These are phyloP conservation scores for Parathielavia hyrcaniae DNA, from an alignment of 495 filamentous ascomycete species.

Conservation along the genomic window DNA sequence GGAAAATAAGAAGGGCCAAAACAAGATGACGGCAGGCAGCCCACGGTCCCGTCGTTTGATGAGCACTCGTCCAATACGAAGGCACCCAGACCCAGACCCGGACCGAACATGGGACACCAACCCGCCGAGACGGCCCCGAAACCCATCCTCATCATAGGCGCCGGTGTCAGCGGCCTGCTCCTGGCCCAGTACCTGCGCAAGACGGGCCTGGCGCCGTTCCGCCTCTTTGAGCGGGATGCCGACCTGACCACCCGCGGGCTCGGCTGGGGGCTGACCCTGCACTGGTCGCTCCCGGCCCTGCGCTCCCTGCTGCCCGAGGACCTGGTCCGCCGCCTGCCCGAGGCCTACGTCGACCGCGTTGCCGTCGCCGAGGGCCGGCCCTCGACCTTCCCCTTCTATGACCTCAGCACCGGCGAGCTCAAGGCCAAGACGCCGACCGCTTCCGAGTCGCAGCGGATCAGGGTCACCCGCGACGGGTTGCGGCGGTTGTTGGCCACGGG, in stretches of 20 bases:
- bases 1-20: neutral
- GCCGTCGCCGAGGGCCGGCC: constrained; percentile 22
- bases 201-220: constrained; percentile 32
- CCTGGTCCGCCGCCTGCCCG: constrained; percentile 43
- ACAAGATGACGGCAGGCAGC: neutral
- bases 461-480: constrained; percentile 46
- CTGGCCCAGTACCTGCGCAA: constrained; percentile 54
- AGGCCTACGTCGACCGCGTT: constrained; percentile 40
- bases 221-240: constrained; percentile 52
- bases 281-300: constrained; percentile 51
- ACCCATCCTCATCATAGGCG: constrained; percentile 48
- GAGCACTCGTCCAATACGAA: constrained; percentile 6
- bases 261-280: constrained; percentile 57
- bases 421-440: constrained; percentile 38
- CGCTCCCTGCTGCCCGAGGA: constrained; percentile 45
- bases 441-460: constrained; percentile 43
- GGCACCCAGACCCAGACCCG: neutral
- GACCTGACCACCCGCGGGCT: constrained; percentile 40
- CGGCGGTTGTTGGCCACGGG: constrained; percentile 44
- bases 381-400: constrained; percentile 46
- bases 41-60: neutral
- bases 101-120: constrained; percentile 7
- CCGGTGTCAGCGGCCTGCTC: constrained; percentile 54
- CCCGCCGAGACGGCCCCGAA: constrained; percentile 3
- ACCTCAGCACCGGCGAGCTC: constrained; percentile 46